Conservation (phyloP, 2,329 filamentous ascomycete species). For the Aspergillus brasiliensis region DNA sequence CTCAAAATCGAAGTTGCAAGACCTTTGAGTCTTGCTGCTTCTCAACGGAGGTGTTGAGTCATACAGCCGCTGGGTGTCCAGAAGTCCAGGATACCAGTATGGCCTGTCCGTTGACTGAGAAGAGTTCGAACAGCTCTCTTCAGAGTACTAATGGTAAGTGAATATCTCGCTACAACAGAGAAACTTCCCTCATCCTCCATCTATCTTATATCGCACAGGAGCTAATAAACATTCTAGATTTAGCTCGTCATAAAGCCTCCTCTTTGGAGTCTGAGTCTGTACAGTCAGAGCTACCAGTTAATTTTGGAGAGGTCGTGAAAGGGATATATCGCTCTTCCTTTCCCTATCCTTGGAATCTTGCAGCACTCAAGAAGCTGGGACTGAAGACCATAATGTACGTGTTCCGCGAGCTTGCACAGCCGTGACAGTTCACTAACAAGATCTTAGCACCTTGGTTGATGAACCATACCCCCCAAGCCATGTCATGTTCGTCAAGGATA, state of each 20-base stretch:
- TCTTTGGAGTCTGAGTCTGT: conserved; percentile 25
- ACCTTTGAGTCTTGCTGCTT: conserved; percentile 13
- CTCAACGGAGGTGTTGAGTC: background rate
- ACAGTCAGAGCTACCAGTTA: conserved; percentile 54
- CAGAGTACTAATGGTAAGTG: conserved; percentile 14
- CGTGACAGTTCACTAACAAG: background rate
- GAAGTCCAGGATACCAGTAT: conserved; percentile 8
- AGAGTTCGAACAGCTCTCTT: conserved; percentile 19
- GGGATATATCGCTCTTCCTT: conserved; percentile 83
- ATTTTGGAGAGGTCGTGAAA: conserved; percentile 74
- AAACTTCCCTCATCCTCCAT: background rate
- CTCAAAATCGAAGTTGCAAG: background rate
- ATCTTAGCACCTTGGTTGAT: conserved; percentile 61
- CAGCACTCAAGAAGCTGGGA: conserved; percentile 66
- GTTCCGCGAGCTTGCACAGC: conserved; percentile 13
- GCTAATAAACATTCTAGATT: conserved; percentile 10
- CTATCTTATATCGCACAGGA: background rate
- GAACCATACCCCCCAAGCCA: conserved; percentile 58
- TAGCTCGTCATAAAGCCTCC: conserved; percentile 34
- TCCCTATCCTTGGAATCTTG: conserved; percentile 69
- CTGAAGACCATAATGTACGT: conserved; percentile 79
- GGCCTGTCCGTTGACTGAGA: conserved; percentile 20
- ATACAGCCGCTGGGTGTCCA: background rate
- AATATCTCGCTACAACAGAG: background rate
- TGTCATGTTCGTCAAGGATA: conserved; percentile 62